Conservation (phyloP, 2,329 filamentous ascomycete genomes). For the Talaromyces sp. region DNA sequence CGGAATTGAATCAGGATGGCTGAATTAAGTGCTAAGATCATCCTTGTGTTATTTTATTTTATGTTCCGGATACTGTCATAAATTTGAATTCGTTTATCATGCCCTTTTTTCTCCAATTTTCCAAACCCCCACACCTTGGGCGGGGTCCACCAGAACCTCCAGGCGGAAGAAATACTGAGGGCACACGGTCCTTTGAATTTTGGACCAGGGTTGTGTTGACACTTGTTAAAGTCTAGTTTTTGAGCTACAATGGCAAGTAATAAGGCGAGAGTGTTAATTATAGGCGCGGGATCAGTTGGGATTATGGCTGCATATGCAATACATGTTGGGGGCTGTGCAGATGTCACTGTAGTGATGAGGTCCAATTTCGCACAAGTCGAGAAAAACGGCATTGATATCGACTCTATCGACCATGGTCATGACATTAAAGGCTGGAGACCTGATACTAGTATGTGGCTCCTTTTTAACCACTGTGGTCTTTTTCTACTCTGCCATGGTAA, state of each 20-base stretch:
- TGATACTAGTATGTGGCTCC: slow-evolving; percentile 25
- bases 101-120: not conserved
- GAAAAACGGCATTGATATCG: slow-evolving; percentile 50
- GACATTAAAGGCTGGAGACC: slow-evolving; percentile 40
- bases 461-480: not conserved
- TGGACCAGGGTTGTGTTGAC: not conserved
- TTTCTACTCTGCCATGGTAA: not conserved
- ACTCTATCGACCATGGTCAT: slow-evolving; percentile 51
- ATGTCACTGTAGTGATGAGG: slow-evolving; percentile 51
- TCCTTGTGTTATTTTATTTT: not conserved
- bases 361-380: slow-evolving; percentile 52
- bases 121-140: not conserved
- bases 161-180: not conserved
- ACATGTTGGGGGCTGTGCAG: slow-evolving; percentile 46
- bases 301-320: slow-evolving; percentile 54
- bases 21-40: slow-evolving; percentile 22
- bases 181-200: not conserved
- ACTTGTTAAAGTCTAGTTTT: not conserved
- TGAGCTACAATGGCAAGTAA: not conserved
- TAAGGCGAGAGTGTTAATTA: slow-evolving; percentile 43
- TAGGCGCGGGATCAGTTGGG: slow-evolving; percentile 56
- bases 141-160: not conserved
- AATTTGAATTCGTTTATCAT: not conserved
- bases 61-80: too few species aligned
- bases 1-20: slow-evolving; percentile 28